Base-by-base conservation (phyloP, 495 filamentous ascomycete species). In the Cercophora samala region DNA sequence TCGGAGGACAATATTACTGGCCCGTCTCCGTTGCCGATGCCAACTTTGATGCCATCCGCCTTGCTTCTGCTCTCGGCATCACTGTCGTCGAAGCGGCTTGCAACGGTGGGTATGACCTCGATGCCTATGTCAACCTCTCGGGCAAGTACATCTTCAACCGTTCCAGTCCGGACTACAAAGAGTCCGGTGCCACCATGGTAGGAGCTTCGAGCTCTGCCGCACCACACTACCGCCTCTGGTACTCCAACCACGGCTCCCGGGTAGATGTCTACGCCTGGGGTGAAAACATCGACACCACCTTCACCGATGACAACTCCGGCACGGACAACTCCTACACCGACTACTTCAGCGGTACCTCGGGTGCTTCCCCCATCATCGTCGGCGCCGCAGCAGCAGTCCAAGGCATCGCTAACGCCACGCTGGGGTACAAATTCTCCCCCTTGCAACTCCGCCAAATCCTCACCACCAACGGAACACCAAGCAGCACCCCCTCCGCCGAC, bases 151-250 rank as follows among this genome's bases (percentile, higher is more conserved):
- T 70, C 6, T 64, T 70, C 21, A 58, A 67, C 66, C 65, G 63
- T 21, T 46, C 46, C 21, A 65, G 54, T 11, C 21, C 64, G 5
- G 58, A 70, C 13, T 72, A 61, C 32, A 64, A 68, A 22, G 70
- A 72, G n/a, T 72, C 70, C 17, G 70, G 70, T 22, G 68, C 70
- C 11, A 58, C 69, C 58, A 64, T 72, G 58, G 68, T 69, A n/a
- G 68, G 64, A 0, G 68, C 52, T 1, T 53, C 58, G 2, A 63
- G 25, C 37, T 65, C 25, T 4, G 37, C 24, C 19, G 58, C 55
- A 11, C 68, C 59, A 42, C 70, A 69, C 17, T 60, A 51, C n/a
- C 63, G 65, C 4, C 24, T 64, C 11, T 62, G 46, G 5, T 54
- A 56, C 13, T 70, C 70, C 32, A 72, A 68, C 56, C 63, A 67